A percentile compares a stretch with the other conserved stretches of the same genome.
Evolutionary conservation across 352 stramenopile genomes (phyloP).

Genomic region (Globisporangium nunn): DNA sequence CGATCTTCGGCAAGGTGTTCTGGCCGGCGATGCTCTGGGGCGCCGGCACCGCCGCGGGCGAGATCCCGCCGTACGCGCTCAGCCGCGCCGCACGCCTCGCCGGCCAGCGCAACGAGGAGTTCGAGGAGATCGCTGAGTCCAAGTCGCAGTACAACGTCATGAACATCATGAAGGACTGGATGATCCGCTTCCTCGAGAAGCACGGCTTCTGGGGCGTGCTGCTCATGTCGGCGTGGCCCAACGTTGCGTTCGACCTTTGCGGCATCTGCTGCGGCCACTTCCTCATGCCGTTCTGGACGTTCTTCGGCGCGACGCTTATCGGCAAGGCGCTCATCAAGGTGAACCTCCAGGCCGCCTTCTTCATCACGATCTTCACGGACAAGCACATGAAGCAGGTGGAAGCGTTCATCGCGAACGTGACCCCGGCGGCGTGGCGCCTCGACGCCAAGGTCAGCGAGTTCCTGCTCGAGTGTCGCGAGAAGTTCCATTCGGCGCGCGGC

Average conservation of each 20-base stretch:
- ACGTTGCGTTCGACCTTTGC: slow-evolving; percentile 93
- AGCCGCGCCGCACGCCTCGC: slow-evolving; percentile 79
- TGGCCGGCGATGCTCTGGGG: slow-evolving; percentile 89
- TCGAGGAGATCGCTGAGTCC: slow-evolving; percentile 81
- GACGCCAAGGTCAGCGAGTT: slow-evolving; percentile 81
- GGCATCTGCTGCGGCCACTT: slow-evolving; percentile 94
- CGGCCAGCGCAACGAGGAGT: slow-evolving; percentile 85
- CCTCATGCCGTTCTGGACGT: slow-evolving; percentile 93
- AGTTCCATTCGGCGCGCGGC: slow-evolving; percentile 75
- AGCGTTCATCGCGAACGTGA: slow-evolving; percentile 74
- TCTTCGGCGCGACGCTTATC: slow-evolving; percentile 92
- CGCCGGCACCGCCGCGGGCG: slow-evolving; percentile 88
- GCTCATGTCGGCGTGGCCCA: slow-evolving; percentile 92
- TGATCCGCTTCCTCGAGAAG: slow-evolving; percentile 88
- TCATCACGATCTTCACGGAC: slow-evolving; percentile 90
- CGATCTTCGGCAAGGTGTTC: slow-evolving; percentile 89
- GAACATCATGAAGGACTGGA: slow-evolving; percentile 91
- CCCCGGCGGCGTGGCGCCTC: slow-evolving; percentile 64
- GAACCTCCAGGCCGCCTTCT: slow-evolving; percentile 86
- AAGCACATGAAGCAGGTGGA: slow-evolving; percentile 78
- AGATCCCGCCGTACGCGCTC: slow-evolving; percentile 93
- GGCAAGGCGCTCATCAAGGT: slow-evolving; percentile 92
- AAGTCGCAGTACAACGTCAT: slow-evolving; percentile 84
- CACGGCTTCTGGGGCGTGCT: slow-evolving; percentile 92
- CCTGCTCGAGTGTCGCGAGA: slow-evolving; percentile 78